Evolutionary conservation across 345 rosid species (phyloP), one percentile per base, ranked within the genome.

Genomic region (Sisymbrium irio): DNA sequence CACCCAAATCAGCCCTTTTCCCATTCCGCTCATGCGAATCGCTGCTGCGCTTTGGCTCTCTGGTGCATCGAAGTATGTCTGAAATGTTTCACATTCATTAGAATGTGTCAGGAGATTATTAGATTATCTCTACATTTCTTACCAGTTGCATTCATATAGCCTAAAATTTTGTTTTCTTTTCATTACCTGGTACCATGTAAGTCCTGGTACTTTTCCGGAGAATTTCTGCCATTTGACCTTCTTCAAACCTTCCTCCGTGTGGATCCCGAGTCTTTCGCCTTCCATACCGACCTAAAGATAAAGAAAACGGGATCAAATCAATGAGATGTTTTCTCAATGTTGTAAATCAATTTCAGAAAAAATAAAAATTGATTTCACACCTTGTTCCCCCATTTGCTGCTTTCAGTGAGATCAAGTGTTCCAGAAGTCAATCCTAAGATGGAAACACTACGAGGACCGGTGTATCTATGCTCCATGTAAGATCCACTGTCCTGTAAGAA

Each of bases 141-240:
- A 18, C 30, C 56, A 46, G 4, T 33, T 17, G 45, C 8, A 36
- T 33, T 27, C 0, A 32, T 32, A 19, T 28, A 18, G 39, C 59
- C 11, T 50, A 9, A 4, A 1, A 12, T 46, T 62, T 62, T 25
- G 3, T 1, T 8, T 51, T 61, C 7, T 7, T 14, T 39, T 39
- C 14, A 3, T 76, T 88, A 89, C 97, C 98, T 92, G 86, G 83
- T 79, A 92, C 99, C 99, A 95, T 73, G 96, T 80, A 36, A 90
- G 66, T 18, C 91, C 78, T 3, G 82, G 83, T 47, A 77, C 74
- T 14, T 39, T 76, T 33, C 80, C 81, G 2, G 74, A 50, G 0
- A 76, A 70, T 19, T 75, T 45, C 27, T 65, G 58, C 99, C 97
- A 92, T 1, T 77, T 30, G 28, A 82, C 86, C 22, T 81, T 79